Base-by-base conservation (phyloP, 345 rosid species). In the Rubroshorea leprosula region DNA sequence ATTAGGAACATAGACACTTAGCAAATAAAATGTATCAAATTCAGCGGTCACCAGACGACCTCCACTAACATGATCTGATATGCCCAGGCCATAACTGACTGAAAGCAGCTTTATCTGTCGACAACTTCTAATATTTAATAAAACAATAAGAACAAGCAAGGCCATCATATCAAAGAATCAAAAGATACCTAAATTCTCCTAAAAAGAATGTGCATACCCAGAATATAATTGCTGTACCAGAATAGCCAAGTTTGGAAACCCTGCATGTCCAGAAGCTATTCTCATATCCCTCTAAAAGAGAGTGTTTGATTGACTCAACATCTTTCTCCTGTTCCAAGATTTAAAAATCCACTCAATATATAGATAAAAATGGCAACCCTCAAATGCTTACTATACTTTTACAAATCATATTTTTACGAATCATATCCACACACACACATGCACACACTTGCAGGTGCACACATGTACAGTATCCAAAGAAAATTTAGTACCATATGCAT, bases 221-320 rank as follows among this genome's bases (percentile, higher is more conserved):
- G 63, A 97, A 93, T 73, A 93, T 69, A 51, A 93, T 80, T 16
- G 99, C 97, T 23, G 97, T 80, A 57, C 99, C 99, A 55, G 99
- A 85, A 80, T 89, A 93, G 68, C 97, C 99, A 66, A 93, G 97
- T 76, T 82, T 89, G 38, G 94, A 65, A 61, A 67, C 76, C 62
- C 99, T 89, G 43, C 97, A 93, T 12, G 96, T 78, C 97, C 97
- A 93, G 72, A 83, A 93, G 78, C 86, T 81, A 77, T 80, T 83
- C 50, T 78, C 81, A 47, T 89, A 89, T 46, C 96, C 96, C 56
- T 80, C 80, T 65, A n/a, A n/a, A n/a, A n/a, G n/a, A n/a, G n/a
- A n/a, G n/a, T 79, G 74, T 70, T 75, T 80, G 66, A 93, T 72
- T 39, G 80, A 88, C 56, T 81, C 83, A 20, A 89, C 86, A 71